phyloP scores from a whole-genome alignment of 805 yeast species.

The Kockiozyma suomiensis region DNA sequence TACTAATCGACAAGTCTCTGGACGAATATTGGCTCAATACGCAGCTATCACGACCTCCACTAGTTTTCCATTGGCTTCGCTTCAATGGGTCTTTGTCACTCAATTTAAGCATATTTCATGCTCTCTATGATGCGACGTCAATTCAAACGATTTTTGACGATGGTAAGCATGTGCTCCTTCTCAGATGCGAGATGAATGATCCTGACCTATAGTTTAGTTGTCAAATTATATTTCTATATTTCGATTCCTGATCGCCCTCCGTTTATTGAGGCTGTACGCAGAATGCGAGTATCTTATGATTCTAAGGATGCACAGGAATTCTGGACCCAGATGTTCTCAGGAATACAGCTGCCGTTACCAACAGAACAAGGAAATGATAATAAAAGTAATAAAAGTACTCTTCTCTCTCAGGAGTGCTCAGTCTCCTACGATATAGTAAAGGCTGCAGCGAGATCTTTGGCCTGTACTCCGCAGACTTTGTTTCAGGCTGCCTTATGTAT shows the following conservation, averaged over 20 bases:
- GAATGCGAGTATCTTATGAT: not conserved
- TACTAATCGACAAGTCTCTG: not conserved
- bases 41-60: constrained; percentile 23
- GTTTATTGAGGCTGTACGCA: constrained; percentile 23
- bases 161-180: constrained; percentile 5
- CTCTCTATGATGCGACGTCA: constrained; percentile 36
- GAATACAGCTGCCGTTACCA: not conserved
- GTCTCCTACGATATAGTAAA: not conserved
- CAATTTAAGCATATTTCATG: constrained; percentile 33
- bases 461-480: constrained; percentile 32
- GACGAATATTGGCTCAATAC: constrained; percentile 22
- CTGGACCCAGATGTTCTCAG: constrained; percentile 13
- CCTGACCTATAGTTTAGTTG: constrained; percentile 3
- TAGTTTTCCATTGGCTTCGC: constrained; percentile 8
- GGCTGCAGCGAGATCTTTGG: constrained; percentile 8
- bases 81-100: not conserved
- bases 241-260: constrained; percentile 25
- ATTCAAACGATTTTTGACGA: constrained; percentile 29
- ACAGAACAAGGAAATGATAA: not conserved
- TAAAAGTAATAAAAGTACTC: not conserved
- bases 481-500: constrained; percentile 32
- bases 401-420: not conserved
- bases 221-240: constrained; percentile 11
- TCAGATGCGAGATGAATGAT: not conserved
- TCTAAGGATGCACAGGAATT: constrained; percentile 3